A percentile compares a stretch with the other conserved stretches of the same genome.
Conservation (phyloP, 2,329 filamentous ascomycete genomes). For the Paecilomyces variotii region DNA sequence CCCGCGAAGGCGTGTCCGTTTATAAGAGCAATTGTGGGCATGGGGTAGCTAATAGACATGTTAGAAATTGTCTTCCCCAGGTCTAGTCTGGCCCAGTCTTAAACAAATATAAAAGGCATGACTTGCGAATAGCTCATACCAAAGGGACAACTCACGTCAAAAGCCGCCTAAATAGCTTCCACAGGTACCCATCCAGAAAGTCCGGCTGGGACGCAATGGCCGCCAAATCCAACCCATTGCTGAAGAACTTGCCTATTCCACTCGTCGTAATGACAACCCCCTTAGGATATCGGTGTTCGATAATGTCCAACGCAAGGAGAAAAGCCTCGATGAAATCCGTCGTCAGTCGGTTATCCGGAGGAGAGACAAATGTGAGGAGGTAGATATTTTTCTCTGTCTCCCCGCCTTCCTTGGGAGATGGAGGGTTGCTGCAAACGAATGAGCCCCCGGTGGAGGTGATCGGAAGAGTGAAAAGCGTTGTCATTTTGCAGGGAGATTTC, state of each 20-base stretch:
- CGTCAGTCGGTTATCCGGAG: constrained; percentile 69
- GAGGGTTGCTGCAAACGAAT: constrained; percentile 51
- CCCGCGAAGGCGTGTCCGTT: constrained; percentile 77
- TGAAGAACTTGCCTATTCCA: constrained; percentile 69
- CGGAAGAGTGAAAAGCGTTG: constrained; percentile 52
- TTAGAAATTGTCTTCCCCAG: not conserved
- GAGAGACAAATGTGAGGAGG: constrained; percentile 61
- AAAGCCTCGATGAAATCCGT: constrained; percentile 60
- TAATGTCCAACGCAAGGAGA: constrained; percentile 63
- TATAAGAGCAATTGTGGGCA: constrained; percentile 72
- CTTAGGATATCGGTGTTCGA: constrained; percentile 59
- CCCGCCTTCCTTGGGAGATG: constrained; percentile 2
- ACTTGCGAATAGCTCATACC: not conserved
- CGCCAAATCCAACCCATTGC: constrained; percentile 71
- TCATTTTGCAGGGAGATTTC: constrained; percentile 13
- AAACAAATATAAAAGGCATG: not conserved
- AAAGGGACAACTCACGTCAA: constrained; percentile 40
- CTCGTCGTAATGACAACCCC: constrained; percentile 73
- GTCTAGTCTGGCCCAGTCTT: not conserved
- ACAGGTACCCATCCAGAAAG: constrained; percentile 57
- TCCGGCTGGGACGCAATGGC: constrained; percentile 53
- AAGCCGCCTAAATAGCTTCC: constrained; percentile 57
- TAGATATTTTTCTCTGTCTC: constrained; percentile 46
- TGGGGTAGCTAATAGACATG: constrained; percentile 50
- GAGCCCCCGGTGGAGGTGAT: constrained; percentile 33